Evolutionary conservation across 176 grass and related monocot species (phyloP), one percentile per base, ranked within the genome.

Genomic region (Lolium rigidum): DNA sequence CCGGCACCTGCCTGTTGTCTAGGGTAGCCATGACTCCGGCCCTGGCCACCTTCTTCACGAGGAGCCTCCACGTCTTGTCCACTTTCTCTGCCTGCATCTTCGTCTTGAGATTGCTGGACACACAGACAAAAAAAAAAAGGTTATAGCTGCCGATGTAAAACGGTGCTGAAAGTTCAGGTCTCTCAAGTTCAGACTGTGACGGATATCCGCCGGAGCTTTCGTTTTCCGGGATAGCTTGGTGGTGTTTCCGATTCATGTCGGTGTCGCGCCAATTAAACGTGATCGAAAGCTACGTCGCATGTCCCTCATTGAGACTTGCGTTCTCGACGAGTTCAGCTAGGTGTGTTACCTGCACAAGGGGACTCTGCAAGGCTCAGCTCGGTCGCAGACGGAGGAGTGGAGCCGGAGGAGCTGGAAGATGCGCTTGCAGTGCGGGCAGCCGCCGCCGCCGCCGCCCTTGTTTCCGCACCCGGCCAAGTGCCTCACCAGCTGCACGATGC

Each of bases 1-100:
- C 89, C 22, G 92, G 92, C 14, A 76, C 70, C 49, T 87, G 81
- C 72, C 86, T 90, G 35, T 44, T 89, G 6, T 65, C 81, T 83
- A 92, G 84, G 38, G 86, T 79, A 35, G 87, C 88, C 90, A 94
- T 94, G 49, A 89, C 77, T 43, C 76, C 87, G 18, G 92, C 92
- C 55, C 85, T 86, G 1, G 5, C 41, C 31, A 97, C 94, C 73
- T 97, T 97, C 81, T 94, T 97, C 86, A 90, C 92, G 6, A 94
- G 86, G 0, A 94, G 86, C 65, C 31, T 92, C 90, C 88, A 94
- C 54, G 90, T 97, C 66, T 62, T 84, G 38, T 80, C 83, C 46
- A 76, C 74, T 82, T 84, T 86, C 37, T 85, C 81, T 25, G 54
- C 68, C 57, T 85, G 63, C 61, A 86, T 85, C 80, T 87, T 92